Evolutionary conservation across 805 yeast genomes (phyloP).

Genomic region (Wickerhamiella allomyrinae): DNA sequence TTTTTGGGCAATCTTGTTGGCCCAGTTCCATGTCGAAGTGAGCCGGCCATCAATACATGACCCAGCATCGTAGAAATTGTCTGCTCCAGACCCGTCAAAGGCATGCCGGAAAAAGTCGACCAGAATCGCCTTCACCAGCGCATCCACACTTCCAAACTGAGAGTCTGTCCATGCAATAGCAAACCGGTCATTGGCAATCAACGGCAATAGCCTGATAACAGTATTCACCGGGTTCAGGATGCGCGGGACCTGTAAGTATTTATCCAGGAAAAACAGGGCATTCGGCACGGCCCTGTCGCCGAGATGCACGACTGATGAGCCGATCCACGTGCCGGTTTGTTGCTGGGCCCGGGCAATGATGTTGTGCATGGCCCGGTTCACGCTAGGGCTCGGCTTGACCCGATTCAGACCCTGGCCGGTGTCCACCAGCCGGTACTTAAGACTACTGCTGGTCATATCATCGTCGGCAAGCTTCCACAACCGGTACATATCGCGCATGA

Average conservation of each 20-base stretch:
- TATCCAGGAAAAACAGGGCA: slow-evolving; percentile 64
- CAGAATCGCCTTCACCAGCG: slow-evolving; percentile 33
- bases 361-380: slow-evolving; percentile 56
- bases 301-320: slow-evolving; percentile 63
- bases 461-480: slow-evolving; percentile 67
- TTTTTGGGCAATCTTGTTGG: slow-evolving; percentile 54
- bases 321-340: slow-evolving; percentile 57
- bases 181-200: slow-evolving; percentile 33
- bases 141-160: slow-evolving; percentile 43
- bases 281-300: slow-evolving; percentile 81
- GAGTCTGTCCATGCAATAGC: slow-evolving; percentile 32
- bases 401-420: slow-evolving; percentile 77
- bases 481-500: slow-evolving; percentile 64
- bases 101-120: slow-evolving; percentile 44
- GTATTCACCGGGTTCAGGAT: slow-evolving; percentile 60
- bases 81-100: slow-evolving; percentile 73
- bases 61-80: slow-evolving; percentile 71
- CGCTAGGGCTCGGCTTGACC: slow-evolving; percentile 56
- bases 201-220: slow-evolving; percentile 41
- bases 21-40: slow-evolving; percentile 75
- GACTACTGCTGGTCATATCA: slow-evolving; percentile 41
- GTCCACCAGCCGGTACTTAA: slow-evolving; percentile 42
- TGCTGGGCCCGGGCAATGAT: slow-evolving; percentile 52
- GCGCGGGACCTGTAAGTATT: slow-evolving; percentile 66
- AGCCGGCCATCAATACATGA: slow-evolving; percentile 73